Evolutionary conservation across 257 asterid genomes (phyloP), one percentile per base, ranked within the genome.

Genomic region (Sherardia arvensis): DNA sequence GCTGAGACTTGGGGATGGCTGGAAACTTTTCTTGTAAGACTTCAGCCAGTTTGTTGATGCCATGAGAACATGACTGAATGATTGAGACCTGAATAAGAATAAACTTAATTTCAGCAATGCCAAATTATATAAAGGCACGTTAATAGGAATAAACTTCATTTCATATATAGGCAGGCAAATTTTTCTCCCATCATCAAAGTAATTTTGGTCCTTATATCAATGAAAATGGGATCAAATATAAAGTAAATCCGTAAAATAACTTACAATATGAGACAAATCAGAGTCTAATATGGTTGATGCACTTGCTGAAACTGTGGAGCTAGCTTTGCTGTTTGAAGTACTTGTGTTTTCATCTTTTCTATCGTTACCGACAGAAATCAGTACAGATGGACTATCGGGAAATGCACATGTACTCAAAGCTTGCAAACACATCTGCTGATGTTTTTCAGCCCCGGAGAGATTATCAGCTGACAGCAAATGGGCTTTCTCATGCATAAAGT

Each of bases 401-500:
- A 81, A 76, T 33, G 86, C 83, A 77, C 83, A 65, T 59, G 87
- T 67, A 69, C 85, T 66, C 74, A 93, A 84, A 65, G 95, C 73
- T 76, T 82, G 86, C 78, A 93, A 72, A 70, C 88, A 85, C 80
- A 63, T 76, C 73, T 71, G 78, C 73, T 93, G 96, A 32, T 79
- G 68, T 81, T 87, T 93, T 33, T 62, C 79, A 43, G 33, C 53
- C 62, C 87, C 84, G 69, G 74, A 74, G 66, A 79, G 76, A 70
- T 81, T 88, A 38, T 83, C 95, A 55, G 73, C 80, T 57, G 84
- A 71, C 26, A 81, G 74, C 53, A 74, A n/a, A 48, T 80, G 51
- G 65, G 84, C 87, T 75, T 85, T 90, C 71, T 83, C 95, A 71
- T 84, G 99, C 83, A 66, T 79, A 49, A 90, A 74, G 80, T 93